Base-by-base conservation (phyloP, 73 alveolate species). In the Paramecium bursaria region DNA sequence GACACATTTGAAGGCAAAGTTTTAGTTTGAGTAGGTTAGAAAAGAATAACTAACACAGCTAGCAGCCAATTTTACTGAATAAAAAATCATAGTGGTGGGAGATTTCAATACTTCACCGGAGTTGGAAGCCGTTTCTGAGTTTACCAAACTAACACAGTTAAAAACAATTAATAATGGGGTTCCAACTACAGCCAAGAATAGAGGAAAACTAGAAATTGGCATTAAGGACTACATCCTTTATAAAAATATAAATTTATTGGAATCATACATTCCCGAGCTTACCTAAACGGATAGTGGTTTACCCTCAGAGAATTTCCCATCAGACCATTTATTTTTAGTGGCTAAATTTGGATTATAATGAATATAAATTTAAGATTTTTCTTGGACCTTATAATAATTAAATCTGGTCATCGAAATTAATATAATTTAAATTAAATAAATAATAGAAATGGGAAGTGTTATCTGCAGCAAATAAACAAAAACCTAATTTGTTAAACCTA, bases 21-120 rank as follows among this genome's bases (percentile, higher is more conserved):
- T 25, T 39, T 35, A 31, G 0, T 39, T 15, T 67, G 82, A 67
- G 25, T 39, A 42, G 1, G 50, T 39, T 2, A 67, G 82, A 67
- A 67, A 7, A 14, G 19, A 1, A 31, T 35, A 67, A 67, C 44
- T 67, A 42, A 47, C 17, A 33, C 27, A 67, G 21, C 1, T 67
- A 15, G 27, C 17, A 11, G 44, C 26, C 19, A 39, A 0, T 0
- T 14, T 67, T 1, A n/a, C 26, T n/a, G 55, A 67, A 17, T 17
- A 67, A 3, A 67, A 67, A 47, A 35, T 35, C 27, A 67, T 67
- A 17, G n/a, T 67, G 22, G 33, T 53, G 33, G 82, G 82, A 9
- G 82, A 67, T 67, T 67, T 67, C n/a, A 67, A 67, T 4, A 67
- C 82, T 15, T 9, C 33, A 67, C 82, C 82, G 5, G 29, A 67